Evolutionary conservation across 1,284 basidiomycete genomes (phyloP), one percentile per base, ranked within the genome.

Genomic region (Malassezia yamatoensis): DNA sequence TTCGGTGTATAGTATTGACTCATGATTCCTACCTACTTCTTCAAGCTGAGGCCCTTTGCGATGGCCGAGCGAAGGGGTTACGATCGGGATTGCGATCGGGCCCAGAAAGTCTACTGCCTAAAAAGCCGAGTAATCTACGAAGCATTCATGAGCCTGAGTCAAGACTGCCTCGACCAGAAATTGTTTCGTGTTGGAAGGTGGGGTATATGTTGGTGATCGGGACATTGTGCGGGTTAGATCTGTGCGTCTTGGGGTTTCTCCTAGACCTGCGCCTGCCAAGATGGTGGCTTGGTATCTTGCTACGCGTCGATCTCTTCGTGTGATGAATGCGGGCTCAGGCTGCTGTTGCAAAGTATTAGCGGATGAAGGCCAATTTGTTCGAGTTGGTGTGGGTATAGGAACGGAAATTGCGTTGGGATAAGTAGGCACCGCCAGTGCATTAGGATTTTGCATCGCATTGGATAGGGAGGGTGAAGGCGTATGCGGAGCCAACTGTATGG

Each of bases 91-190:
- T 32, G 45, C 29, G 45, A 47, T 47, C 45, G 45, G 45, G 45
- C 33, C 45, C 29, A 5, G 3, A 41, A 9, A 13, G 5, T 15
- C 10, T 9, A 21, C 5, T 42, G 41, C 18, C 21, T 43, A 36
- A 54, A 39, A 47, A 7, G 44, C 47, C 12, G 45, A 40, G 36
- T 54, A 54, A 35, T 54, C 53, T 54, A 54, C 45, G 34, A 49
- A 54, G 20, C 37, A 35, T 7, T 36, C 34, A n/a, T 51, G 13
- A 34, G 44, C 40, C 20, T 45, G 50, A 16, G n/a, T 21, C 12
- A 52, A 13, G 1, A 18, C 20, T 13, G 40, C 21, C 42, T 52
- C 50, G 18, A 40, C 50, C n/a, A 43, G 35, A 20, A 35, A 45
- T 8, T 29, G 33, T 5, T 20, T 11, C 24, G 45, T 13, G 37